Evolutionary conservation across 129 eudicot genomes (phyloP), one percentile per base, ranked within the genome.

Genomic region (Centrapalus pauciflorus): DNA sequence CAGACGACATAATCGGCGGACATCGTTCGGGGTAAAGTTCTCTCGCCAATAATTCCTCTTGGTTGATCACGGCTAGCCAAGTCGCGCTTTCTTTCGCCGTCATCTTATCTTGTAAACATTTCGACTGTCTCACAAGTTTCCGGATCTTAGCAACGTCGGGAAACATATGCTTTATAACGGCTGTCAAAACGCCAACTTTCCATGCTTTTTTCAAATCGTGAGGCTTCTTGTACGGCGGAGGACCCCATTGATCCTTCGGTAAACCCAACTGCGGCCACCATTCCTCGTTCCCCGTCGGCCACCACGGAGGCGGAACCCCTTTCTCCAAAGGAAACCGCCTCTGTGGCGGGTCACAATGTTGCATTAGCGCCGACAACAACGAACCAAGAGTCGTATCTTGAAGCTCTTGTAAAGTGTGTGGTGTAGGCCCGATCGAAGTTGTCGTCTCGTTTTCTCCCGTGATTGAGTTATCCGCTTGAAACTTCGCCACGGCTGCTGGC

Each of bases 341-440:
- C 71, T 88, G 96, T 12, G 96, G 96, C 14, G 95, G 95, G 25
- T 87, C 87, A 35, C 95, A 87, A 67, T 87, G 95, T 27, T 87
- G 95, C 95, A 88, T 88, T 0, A 88, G 83, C 26, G 96, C 96
- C 0, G 96, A 88, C 23, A 88, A 37, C 13, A 88, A 78, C 7
- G 92, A 90, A 7, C 97, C 97, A 25, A 90, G 85, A 0, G 95
- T 90, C 0, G 97, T 90, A 55, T 90, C 95, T 64, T 87, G 95
- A 40, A 90, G 97, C 69, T 90, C 97, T 72, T 74, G 95, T 61
- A 90, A 57, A 0, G 91, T 75, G 23, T 80, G 91, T 8, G 97
- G 95, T 1, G 95, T 87, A 0, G 97, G 87, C n/a, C 91, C 97
- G 3, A 80, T 72, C 0, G 84, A 27, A 61, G 32, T 67, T 1